Base-by-base conservation (phyloP, 2,329 filamentous ascomycete species). In the Trichoderma arundinaceum region DNA sequence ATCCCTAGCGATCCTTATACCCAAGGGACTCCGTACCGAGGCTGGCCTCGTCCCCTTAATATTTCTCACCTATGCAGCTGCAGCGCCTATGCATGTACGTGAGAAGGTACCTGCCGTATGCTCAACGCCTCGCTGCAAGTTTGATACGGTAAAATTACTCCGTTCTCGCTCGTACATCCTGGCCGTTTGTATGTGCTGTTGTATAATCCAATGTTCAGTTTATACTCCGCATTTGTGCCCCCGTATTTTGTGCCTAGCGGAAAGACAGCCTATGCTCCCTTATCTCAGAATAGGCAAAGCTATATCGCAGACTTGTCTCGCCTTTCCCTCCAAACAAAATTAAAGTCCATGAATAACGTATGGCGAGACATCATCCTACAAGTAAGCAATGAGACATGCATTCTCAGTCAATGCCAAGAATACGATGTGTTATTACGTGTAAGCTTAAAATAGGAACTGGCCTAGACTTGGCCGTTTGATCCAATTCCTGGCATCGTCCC, bases 381-480 rank as follows among this genome's bases (percentile, higher is more conserved):
- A n/a, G n/a, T n/a, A 15, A 44, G 17, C 17, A 13, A 3, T 46
- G 54, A 58, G 41, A 58, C 41, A 58, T 19, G 33, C 15, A 48
- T 17, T 51, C 43, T 32, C 57, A 28, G 35, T 51, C 35, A 33
- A 60, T 12, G 17, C 57, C 44, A 38, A 28, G 33, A 22, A 13
- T 39, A 44, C 17, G 19, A 54, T 15, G n/a, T 54, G n/a, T 54
- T 19, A 13, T 4, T 41, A 41, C 38, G 17, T 59, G 56, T 62
- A 63, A 63, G 59, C 59, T 63, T 54, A 63, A 63, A 54, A 54
- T 54, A 63, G 59, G 48, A 53, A n/a, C n/a, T 15, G 28, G 38
- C 28, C 59, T 53, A 22, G 59, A 44, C 46, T 53, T 38, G 19
- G 7, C 28, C 10, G 22, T 28, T 28, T 63, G 39, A 54, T 43